Evolutionary conservation across 1,139 yeast genomes (phyloP), one percentile per base, ranked within the genome.

Genomic region (Diutina sp.): DNA sequence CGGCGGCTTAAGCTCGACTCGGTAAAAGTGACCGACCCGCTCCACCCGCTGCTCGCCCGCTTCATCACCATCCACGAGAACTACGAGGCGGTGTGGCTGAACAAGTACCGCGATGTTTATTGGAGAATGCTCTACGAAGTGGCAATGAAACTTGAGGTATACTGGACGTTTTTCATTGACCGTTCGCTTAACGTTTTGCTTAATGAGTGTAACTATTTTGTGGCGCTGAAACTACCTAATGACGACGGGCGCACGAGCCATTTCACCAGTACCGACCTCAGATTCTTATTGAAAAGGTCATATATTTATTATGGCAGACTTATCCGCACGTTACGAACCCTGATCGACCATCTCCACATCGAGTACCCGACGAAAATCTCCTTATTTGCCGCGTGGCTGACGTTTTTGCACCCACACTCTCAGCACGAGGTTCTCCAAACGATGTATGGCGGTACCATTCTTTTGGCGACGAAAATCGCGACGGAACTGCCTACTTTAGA

Each of bases 381-480:
- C 29, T 18, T 50, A 6, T 50, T n/a, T 12, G 53, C 53, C 5
- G 53, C 44, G n/a, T 50, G 53, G 53, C 53, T 50, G 53, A 50
- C 53, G 53, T 50, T 50, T 32, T 29, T 50, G 3, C 25, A 50
- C 9, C 41, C 53, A 0, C 53, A 50, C 18, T 21, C 53, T 4
- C 53, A 29, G 45, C 21, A 29, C 16, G 44, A 30, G 2, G 16
- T 38, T 11, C n/a, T 50, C 1, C n/a, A 29, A 3, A 50, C 53
- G 14, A 50, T 50, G 53, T 50, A 50, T 14, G 32, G 16, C 12
- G 53, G 53, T 11, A 50, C 53, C 44, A 32, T 50, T 4, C 28
- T 50, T 6, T 32, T 50, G 21, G 44, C 18, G 12, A 16, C 25
- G 7, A 30, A 50, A 8, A 28, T 29, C 16, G 28, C 44, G 1